Base-by-base conservation (phyloP, 225 moss, liverwort and hornwort species). In the Marchantia polymorpha region DNA sequence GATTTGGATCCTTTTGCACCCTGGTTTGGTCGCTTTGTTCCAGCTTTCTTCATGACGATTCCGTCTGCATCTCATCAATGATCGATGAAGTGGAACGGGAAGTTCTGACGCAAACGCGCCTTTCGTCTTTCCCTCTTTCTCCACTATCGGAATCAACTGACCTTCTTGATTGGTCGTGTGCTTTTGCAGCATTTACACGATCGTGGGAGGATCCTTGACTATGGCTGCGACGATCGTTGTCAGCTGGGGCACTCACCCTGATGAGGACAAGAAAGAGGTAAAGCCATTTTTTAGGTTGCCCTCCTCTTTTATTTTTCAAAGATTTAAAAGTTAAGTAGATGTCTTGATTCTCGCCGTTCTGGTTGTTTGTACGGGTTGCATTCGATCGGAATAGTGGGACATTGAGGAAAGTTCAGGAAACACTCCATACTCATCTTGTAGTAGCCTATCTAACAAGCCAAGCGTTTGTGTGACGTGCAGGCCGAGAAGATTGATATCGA, bases 161-260 rank as follows among this genome's bases (percentile, higher is more conserved):
- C 9, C 4, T 29, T 2, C 13, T n/a, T 68, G 29, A 25, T 2
- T 12, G 52, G 6, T 72, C 72, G 22, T 50, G 3, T 73, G 14
- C 23, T 12, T 12, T 6, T 47, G 49, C 77, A 77, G 77, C 64
- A 0, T 64, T 23, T 65, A 63, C 10, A 77, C 77, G 6, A 46
- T 16, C n/a, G n/a, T 77, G 15, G 77, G 77, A 63, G 77, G 77
- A 12, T 13, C 50, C n/a, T 20, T 77, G 64, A 64, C 64, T 11
- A 77, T 77, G 77, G 11, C 48, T 25, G 77, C 77, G 4, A 64
- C 49, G 12, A 51, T 77, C 50, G 50, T 65, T 49, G 64, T 64
- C 12, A 77, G 64, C 49, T 64, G 47, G 64, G 77, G 64, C 6
- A 50, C 39, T 22, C 31, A 39, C 47, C 25, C 54, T 11, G 23